phyloP scores from a whole-genome alignment of 495 filamentous ascomycete species.

The Aspergillus diversus region DNA sequence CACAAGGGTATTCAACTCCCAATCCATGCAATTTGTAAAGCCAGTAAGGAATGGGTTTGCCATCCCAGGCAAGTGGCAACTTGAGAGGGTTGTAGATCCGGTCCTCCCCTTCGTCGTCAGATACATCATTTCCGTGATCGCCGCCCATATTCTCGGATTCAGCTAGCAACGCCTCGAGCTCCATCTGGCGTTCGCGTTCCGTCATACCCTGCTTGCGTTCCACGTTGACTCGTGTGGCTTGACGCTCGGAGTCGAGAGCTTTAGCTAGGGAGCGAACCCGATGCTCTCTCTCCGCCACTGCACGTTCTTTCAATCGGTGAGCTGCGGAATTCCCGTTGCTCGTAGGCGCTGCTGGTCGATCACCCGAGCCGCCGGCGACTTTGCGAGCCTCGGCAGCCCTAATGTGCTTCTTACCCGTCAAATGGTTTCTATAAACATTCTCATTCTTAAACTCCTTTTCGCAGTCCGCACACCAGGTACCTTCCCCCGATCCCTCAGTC shows the following conservation, averaged over 20 bases:
- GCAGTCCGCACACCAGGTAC: slow-evolving; percentile 85
- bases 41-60: slow-evolving; percentile 98
- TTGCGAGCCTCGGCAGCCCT: slow-evolving; percentile 69
- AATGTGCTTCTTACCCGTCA: slow-evolving; percentile 90
- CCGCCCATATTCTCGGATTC: slow-evolving; percentile 51
- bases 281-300: slow-evolving; percentile 86
- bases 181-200: slow-evolving; percentile 88
- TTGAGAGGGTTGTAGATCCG: slow-evolving; percentile 97
- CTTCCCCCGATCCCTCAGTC: slow-evolving; percentile 65
- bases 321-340: slow-evolving; percentile 39
- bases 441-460: slow-evolving; percentile 94
- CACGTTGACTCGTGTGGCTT: slow-evolving; percentile 87
- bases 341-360: slow-evolving; percentile 28
- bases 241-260: slow-evolving; percentile 75
- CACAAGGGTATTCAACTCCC: slow-evolving; percentile 92
- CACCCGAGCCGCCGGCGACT: slow-evolving; percentile 40
- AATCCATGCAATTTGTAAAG: slow-evolving; percentile 96
- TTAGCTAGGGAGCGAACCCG: slow-evolving; percentile 75
- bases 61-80: slow-evolving; percentile 93
- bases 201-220: slow-evolving; percentile 96
- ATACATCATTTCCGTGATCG: slow-evolving; percentile 61
- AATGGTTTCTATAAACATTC: slow-evolving; percentile 88
- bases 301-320: slow-evolving; percentile 79
- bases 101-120: slow-evolving; percentile 70
- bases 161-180: slow-evolving; percentile 83